A percentile compares a stretch with the other conserved stretches of the same genome.
Conservation (phyloP, 768 basidiomycete species). For the Russula compacta region DNA sequence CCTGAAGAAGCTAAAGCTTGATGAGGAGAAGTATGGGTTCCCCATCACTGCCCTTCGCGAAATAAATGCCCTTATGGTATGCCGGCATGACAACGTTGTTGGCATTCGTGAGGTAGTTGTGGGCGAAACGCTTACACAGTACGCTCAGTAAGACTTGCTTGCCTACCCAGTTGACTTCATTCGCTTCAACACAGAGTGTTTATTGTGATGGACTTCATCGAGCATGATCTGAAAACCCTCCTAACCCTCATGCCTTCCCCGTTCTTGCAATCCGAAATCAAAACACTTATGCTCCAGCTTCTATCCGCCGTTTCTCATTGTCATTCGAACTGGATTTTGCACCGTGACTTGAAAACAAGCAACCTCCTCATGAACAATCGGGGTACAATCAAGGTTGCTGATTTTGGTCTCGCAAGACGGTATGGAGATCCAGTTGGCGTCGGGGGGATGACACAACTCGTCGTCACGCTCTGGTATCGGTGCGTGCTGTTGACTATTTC, state of each 20-base stretch:
- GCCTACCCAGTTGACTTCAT: not conserved
- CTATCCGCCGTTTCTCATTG: constrained; percentile 90
- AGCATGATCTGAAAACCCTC: constrained; percentile 96
- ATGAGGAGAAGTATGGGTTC: constrained; percentile 98
- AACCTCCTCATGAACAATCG: constrained; percentile 99
- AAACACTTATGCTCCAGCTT: constrained; percentile 90
- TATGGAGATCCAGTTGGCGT: constrained; percentile 96
- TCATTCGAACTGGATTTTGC: constrained; percentile 95
- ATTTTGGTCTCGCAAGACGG: constrained; percentile 92
- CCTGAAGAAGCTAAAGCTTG: constrained; percentile 94
- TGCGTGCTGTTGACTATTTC: constrained; percentile 30
- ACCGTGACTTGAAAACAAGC: constrained; percentile 95
- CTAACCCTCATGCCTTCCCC: constrained; percentile 92
- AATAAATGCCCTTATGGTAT: constrained; percentile 92
- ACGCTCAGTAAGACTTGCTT: constrained; percentile 30
- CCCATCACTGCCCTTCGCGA: constrained; percentile 95
- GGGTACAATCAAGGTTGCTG: constrained; percentile 96
- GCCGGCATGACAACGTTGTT: constrained; percentile 93
- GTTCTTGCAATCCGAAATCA: constrained; percentile 96
- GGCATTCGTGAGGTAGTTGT: constrained; percentile 96
- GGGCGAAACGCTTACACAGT: constrained; percentile 98
- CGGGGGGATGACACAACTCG: constrained; percentile 95
- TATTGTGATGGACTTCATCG: constrained; percentile 99
- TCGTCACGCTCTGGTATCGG: constrained; percentile 99
- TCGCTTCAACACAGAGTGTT: constrained; percentile 63